Conservation (phyloP, 169 alveolate genomes). For the Babesia sp. region DNA sequence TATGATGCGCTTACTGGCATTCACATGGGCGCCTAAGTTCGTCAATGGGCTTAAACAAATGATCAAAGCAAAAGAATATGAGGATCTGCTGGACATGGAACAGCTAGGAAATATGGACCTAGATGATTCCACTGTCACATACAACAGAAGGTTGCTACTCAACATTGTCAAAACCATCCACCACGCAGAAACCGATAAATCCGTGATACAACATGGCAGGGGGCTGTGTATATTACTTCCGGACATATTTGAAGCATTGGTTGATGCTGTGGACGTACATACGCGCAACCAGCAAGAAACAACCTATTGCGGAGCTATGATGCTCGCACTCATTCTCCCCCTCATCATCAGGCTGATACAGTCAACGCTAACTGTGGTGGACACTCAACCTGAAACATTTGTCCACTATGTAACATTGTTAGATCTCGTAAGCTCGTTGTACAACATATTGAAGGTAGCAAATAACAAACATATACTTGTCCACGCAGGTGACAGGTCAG, state of each 20-base stretch:
- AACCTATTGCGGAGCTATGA: not conserved
- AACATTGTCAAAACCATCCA: conserved; percentile 9
- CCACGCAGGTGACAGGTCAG: conserved; percentile 20
- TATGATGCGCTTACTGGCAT: not conserved
- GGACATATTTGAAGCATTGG: not conserved
- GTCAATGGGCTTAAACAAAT: conserved; percentile 12
- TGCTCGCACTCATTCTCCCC: not conserved
- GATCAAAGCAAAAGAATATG: conserved; percentile 15
- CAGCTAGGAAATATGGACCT: conserved; percentile 39
- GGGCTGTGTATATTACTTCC: conserved; percentile 21
- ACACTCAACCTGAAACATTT: conserved; percentile 1
- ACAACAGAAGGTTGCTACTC: conserved; percentile 27
- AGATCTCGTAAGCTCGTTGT: not conserved
- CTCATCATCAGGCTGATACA: conserved; percentile 6
- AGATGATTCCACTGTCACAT: conserved; percentile 32
- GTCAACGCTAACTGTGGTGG: not conserved
- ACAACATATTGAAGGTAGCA: not conserved
- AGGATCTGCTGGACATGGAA: conserved; percentile 17
- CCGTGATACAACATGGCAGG: not conserved
- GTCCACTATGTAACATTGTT: not conserved
- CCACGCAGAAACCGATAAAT: conserved; percentile 3
- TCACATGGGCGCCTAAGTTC: conserved; percentile 8
- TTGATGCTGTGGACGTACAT: not conserved
- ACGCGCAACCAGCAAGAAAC: not conserved
- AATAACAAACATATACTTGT: conserved; percentile 24